Conservation (phyloP, 129 eudicot genomes). For the Flaveria linearis region DNA sequence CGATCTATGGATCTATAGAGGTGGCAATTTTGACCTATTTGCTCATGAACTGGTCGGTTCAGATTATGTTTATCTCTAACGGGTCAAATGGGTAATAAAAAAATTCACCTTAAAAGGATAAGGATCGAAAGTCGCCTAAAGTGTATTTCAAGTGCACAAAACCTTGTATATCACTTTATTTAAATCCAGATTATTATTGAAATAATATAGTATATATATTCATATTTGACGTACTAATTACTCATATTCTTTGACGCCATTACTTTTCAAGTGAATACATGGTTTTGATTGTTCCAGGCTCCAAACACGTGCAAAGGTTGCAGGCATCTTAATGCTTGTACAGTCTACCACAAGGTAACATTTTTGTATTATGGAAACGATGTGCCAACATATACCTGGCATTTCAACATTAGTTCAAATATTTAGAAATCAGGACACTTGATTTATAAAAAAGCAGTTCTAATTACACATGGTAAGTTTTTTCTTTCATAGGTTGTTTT, state of each 20-base stretch:
- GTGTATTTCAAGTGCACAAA: not conserved
- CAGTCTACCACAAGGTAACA: constrained; percentile 80
- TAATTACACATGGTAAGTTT: not conserved
- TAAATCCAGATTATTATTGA: not conserved
- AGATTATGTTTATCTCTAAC: not conserved
- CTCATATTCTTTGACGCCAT: not conserved
- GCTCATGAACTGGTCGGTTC: not conserved
- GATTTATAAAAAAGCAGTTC: not conserved
- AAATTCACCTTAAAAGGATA: not conserved
- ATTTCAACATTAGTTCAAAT: constrained; percentile 8
- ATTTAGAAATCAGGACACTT: not conserved
- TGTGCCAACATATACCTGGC: constrained; percentile 22
- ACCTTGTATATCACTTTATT: not conserved
- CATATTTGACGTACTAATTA: not conserved
- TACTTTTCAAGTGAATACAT: constrained; percentile 16
- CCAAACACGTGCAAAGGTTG: constrained; percentile 84
- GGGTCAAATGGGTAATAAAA: not conserved
- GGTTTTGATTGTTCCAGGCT: constrained; percentile 49
- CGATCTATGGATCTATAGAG: not conserved
- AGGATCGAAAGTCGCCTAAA: not conserved
- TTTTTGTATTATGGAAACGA: constrained; percentile 15
- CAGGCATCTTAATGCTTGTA: constrained; percentile 83
- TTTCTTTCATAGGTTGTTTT: not conserved
- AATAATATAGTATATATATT: not conserved
- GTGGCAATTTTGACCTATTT: not conserved